phyloP scores from a whole-genome alignment of 768 basidiomycete species.

The Mycena filopes region DNA sequence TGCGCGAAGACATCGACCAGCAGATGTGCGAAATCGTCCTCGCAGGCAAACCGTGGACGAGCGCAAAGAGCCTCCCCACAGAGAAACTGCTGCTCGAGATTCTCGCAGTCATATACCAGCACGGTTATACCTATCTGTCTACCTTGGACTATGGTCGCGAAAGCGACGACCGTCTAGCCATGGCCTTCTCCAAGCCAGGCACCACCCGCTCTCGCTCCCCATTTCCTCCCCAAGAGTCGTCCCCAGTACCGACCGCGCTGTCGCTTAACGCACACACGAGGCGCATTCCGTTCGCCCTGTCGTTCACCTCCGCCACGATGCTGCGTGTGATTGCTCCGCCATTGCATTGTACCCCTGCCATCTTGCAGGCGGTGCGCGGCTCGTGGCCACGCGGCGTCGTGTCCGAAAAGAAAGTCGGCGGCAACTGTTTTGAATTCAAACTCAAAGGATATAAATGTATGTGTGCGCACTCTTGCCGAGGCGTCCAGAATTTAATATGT shows the following conservation, averaged over 20 bases:
- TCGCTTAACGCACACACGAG: conserved; percentile 49
- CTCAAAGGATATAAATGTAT: conserved; percentile 84
- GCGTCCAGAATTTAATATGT: conserved; percentile 28
- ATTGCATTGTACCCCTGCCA: conserved; percentile 79
- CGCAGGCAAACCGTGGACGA: conserved; percentile 79
- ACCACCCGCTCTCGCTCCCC: conserved; percentile 42
- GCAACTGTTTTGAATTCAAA: conserved; percentile 82
- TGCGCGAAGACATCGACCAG: conserved; percentile 65
- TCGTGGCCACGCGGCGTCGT: conserved; percentile 86
- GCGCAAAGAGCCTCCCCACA: conserved; percentile 69
- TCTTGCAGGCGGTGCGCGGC: conserved; percentile 79
- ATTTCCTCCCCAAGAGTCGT: conserved; percentile 47
- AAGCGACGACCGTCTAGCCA: conserved; percentile 74
- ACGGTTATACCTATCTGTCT: conserved; percentile 72
- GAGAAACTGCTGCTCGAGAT: conserved; percentile 80
- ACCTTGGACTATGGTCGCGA: conserved; percentile 83
- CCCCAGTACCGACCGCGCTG: conserved; percentile 49
- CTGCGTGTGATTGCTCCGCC: conserved; percentile 84
- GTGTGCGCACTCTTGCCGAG: conserved; percentile 38
- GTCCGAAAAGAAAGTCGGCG: conserved; percentile 79
- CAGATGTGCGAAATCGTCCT: conserved; percentile 75
- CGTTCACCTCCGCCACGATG: conserved; percentile 72
- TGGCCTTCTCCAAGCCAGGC: conserved; percentile 72
- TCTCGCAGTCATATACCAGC: conserved; percentile 67
- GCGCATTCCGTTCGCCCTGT: conserved; percentile 73